These are phyloP conservation scores for Kwoniella sp. DNA, from an alignment of 768 basidiomycete genomes.

Conservation along the genomic window DNA sequence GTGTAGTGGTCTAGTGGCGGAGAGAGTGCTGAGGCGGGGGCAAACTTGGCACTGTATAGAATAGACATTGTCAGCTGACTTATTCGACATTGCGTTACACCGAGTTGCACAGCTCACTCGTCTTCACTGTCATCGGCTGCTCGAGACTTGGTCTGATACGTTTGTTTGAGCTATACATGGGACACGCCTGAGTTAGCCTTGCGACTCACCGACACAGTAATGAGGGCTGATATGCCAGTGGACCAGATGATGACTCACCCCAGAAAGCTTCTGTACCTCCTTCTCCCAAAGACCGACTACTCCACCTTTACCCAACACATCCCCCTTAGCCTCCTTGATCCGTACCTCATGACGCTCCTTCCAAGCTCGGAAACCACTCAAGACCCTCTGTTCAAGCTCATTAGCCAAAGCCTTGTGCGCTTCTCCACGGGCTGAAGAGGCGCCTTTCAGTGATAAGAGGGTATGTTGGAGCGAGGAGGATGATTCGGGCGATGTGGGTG, in stretches of 20 bases:
- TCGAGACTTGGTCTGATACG: conserved; percentile 75
- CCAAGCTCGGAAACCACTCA: conserved; percentile 80
- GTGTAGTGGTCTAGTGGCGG: conserved; percentile 69
- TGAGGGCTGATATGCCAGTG: too few species aligned
- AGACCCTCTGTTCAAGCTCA: conserved; percentile 74
- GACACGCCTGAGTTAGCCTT: background rate
- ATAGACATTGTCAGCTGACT: conserved; percentile 5
- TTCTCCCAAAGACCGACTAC: conserved; percentile 62
- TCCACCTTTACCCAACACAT: conserved; percentile 72
- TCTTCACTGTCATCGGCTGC: conserved; percentile 90
- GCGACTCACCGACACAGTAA: too few species aligned
- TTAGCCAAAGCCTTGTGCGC: conserved; percentile 70
- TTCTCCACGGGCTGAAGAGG: conserved; percentile 64
- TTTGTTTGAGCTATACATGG: conserved; percentile 68
- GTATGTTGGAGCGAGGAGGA: conserved; percentile 39
- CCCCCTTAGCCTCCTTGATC: conserved; percentile 63
- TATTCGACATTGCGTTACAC: conserved; percentile 4
- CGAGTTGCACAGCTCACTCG: conserved; percentile 65
- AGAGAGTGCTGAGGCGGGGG: conserved; percentile 62
- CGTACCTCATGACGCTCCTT: conserved; percentile 72
- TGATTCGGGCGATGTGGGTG: conserved; percentile 54
- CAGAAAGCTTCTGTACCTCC: conserved; percentile 42
- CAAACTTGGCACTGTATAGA: conserved; percentile 73
- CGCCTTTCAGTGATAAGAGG: conserved; percentile 39
- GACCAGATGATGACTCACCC: conserved; percentile 20